These are phyloP conservation scores for Chloranthus sessilifolius DNA, from an alignment of 164 flowering plant genomes.

Conservation along the genomic window DNA sequence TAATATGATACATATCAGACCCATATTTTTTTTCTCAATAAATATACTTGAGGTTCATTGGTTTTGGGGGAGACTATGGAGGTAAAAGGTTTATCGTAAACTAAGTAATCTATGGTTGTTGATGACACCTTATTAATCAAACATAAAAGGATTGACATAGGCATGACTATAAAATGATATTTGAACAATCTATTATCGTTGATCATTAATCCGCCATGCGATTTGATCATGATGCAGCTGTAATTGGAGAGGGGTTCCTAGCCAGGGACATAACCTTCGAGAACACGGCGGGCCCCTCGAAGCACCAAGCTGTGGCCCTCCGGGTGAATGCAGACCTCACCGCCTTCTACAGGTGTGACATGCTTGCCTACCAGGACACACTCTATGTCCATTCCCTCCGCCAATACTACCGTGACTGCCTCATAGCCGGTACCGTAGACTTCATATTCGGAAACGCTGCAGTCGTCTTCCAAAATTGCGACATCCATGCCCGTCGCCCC, in stretches of 20 bases:
- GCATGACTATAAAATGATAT: too few species aligned
- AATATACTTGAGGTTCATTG: too few species aligned
- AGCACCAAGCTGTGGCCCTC: conserved; percentile 89
- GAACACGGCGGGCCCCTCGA: conserved; percentile 82
- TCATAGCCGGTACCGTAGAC: conserved; percentile 66
- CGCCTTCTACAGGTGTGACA: conserved; percentile 70
- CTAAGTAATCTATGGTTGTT: too few species aligned
- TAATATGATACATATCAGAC: too few species aligned
- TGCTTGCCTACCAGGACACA: conserved; percentile 80
- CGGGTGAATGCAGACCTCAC: conserved; percentile 71
- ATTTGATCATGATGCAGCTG: conserved; percentile 55
- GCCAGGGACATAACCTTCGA: conserved; percentile 72
- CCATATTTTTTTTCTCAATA: too few species aligned
- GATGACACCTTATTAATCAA: too few species aligned
- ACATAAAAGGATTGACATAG: too few species aligned
- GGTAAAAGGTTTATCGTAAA: too few species aligned
- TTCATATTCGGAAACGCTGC: conserved; percentile 86
- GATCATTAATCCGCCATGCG: too few species aligned
- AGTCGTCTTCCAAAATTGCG: conserved; percentile 55
- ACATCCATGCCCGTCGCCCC: conserved; percentile 70
- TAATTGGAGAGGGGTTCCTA: conserved; percentile 53
- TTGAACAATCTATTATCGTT: too few species aligned
- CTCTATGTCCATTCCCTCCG: conserved; percentile 81
- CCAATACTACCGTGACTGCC: conserved; percentile 56
- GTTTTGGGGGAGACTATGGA: too few species aligned